Evolutionary conservation across 345 rosid species (phyloP), one percentile per base, ranked within the genome.

Genomic region (Arabis hirsuta): DNA sequence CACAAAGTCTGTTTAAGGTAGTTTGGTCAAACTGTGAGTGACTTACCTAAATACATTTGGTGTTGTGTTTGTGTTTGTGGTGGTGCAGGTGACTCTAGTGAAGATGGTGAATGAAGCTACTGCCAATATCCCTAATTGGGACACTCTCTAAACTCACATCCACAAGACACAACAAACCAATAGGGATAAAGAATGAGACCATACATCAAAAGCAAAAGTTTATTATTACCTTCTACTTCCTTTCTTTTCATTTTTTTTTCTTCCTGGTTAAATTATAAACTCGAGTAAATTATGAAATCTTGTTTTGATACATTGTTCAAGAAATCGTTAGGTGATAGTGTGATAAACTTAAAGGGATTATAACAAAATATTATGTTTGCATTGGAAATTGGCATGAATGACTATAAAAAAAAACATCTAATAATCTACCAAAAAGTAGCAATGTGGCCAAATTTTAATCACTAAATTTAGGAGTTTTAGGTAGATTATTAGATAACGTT

Each of bases 21-120:
- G 29, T 54, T 54, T 43, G 1, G 4, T 27, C 8, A 14, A 38
- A 34, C 0, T 10, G 27, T 32, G 12, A n/a, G 45, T 34, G 32
- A 24, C 39, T 43, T 26, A 12, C 45, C 24, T 41, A 12, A 36
- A 10, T 41, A 41, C 6, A 41, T 42, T 2, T 45, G 43, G 41
- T 36, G 41, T 36, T 65, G 44, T 65, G 36, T 10, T 34, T 55
- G 57, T 72, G 36, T 13, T 58, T 20, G 46, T 42, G 74, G 63
- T 62, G 62, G 29, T 59, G 84, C 88, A 90, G 94, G 94, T 80
- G 48, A 88, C 85, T 41, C 94, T 90, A 63, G 96, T 90, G 76
- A 86, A 85, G 82, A 84, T 83, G 94, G 85, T 90, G 75, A 90
- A 90, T 42, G 96, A 90, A 80, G 96, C 96, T 53, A 85, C 92